Evolutionary conservation across 1,284 basidiomycete species (phyloP), one percentile per base, ranked within the genome.

Genomic region (Rhodofomes roseus): DNA sequence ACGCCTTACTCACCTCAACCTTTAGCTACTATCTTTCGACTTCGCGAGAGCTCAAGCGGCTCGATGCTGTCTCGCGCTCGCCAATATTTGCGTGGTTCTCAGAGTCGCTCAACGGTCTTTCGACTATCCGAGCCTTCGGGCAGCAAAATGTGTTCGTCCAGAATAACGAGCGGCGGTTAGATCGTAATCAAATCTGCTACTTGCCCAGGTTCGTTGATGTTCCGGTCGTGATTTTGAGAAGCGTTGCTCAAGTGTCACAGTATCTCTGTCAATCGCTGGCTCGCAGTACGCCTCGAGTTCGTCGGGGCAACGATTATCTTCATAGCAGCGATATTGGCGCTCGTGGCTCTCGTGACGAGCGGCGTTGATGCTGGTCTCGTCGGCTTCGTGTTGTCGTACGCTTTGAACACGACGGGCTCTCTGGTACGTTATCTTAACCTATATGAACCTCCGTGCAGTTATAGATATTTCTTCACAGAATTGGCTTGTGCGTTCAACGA

Each of bases 81-180:
- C 96, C 96, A 9, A 93, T 98, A 65, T 96, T 97, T 71, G 86
- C 86, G 0, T 92, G 90, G 86, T 93, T 93, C 71, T 89, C 91
- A 20, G 95, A 98, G 72, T 90, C 92, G 0, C 79, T 98, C 11
- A 82, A 85, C 4, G 96, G 95, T 8, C 77, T 96, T 9, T 84
- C 90, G 1, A 94, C 92, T 20, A 96, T 98, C 67, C 86, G 95
- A 2, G 92, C 90, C 0, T 94, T 88, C 75, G 74, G 79, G 50
- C 92, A 94, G 67, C 83, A 90, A 65, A 56, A 73, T 0, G 80
- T 92, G 7, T 98, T 98, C 74, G 82, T 85, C 18, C 80, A 83
- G 12, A 86, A 87, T 56, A 96, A 93, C 66, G 88, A 93, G 65
- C 84, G 82, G 16, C 84, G 92, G 12, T 80, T 95, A 20, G 93